Conservation (phyloP, 805 yeast genomes). For the Lachancea meyersii region DNA sequence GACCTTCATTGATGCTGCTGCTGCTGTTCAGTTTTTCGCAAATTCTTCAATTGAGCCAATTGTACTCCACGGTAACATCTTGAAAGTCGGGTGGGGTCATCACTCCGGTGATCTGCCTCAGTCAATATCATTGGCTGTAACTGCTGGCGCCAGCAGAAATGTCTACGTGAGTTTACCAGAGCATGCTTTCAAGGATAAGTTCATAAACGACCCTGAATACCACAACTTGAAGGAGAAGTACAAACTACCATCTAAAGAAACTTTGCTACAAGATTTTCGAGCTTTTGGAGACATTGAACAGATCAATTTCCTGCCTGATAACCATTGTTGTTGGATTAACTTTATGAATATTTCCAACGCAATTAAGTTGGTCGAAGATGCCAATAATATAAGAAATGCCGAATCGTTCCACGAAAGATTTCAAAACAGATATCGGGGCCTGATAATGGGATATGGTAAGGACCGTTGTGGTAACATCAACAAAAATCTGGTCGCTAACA, state of each 20-base stretch:
- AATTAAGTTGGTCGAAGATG: conserved; percentile 55
- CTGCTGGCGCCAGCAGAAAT: conserved; percentile 72
- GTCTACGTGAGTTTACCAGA: conserved; percentile 60
- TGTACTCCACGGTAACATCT: conserved; percentile 52
- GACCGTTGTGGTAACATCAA: conserved; percentile 68
- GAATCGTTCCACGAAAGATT: conserved; percentile 36
- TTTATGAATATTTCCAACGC: conserved; percentile 59
- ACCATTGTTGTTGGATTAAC: conserved; percentile 70
- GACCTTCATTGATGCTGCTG: conserved; percentile 57
- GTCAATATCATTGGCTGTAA: conserved; percentile 54
- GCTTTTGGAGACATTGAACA: conserved; percentile 70
- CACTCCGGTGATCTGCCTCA: conserved; percentile 58
- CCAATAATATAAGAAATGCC: conserved; percentile 36
- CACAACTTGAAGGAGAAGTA: conserved; percentile 25
- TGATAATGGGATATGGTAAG: conserved; percentile 63
- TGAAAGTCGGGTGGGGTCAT: conserved; percentile 67
- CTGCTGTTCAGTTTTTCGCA: conserved; percentile 63
- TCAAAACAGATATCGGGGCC: conserved; percentile 42
- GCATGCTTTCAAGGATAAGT: conserved; percentile 36
- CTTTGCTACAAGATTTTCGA: conserved; percentile 53
- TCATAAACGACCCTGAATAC: conserved; percentile 29
- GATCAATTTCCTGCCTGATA: conserved; percentile 61
- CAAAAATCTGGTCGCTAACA: conserved; percentile 40
- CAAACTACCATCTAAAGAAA: conserved; percentile 41
- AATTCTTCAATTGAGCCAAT: conserved; percentile 54